A percentile compares a stretch with the other conserved stretches of the same genome.
Conservation (phyloP, 176 grass and related monocot genomes). For the Oryza officinalis region DNA sequence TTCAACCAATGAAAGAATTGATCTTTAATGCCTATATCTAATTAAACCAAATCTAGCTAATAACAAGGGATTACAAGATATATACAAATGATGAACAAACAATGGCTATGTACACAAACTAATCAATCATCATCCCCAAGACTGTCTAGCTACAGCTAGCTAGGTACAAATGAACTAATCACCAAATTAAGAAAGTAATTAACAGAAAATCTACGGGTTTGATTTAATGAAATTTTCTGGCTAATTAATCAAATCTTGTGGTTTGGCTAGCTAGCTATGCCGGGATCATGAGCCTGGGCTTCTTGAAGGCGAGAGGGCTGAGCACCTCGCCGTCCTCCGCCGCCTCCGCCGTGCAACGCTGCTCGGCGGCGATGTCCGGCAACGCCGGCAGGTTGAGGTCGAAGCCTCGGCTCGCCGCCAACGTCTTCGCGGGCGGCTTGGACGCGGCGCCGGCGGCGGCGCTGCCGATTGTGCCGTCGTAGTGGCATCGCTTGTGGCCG, state of each 20-base stretch:
- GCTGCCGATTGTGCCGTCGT: conserved; percentile 69
- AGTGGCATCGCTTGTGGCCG: conserved; percentile 91
- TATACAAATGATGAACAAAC: not conserved
- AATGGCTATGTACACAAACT: conserved; percentile 1
- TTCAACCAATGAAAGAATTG: conserved; percentile 38
- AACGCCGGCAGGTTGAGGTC: conserved; percentile 80
- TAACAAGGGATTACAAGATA: not conserved
- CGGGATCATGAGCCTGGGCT: conserved; percentile 71
- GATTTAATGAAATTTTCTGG: not conserved
- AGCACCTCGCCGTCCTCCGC: conserved; percentile 81
- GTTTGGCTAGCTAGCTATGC: not conserved
- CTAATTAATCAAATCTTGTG: not conserved
- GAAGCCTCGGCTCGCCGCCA: conserved; percentile 24
- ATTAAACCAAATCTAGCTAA: not conserved
- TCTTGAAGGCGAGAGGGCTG: conserved; percentile 80
- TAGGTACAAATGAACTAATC: not conserved
- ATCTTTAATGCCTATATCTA: not conserved
- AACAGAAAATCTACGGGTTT: not conserved
- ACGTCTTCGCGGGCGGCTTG: not conserved
- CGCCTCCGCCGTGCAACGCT: not conserved
- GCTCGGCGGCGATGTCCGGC: conserved; percentile 31
- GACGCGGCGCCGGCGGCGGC: conserved; percentile 10
- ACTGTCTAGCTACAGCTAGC: not conserved
- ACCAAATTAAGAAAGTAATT: not conserved
- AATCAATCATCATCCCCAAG: conserved; percentile 18